These are phyloP conservation scores for Chytriomyces hyalinus DNA, from an alignment of 192 early-diverging fungal genomes.

Conservation along the genomic window DNA sequence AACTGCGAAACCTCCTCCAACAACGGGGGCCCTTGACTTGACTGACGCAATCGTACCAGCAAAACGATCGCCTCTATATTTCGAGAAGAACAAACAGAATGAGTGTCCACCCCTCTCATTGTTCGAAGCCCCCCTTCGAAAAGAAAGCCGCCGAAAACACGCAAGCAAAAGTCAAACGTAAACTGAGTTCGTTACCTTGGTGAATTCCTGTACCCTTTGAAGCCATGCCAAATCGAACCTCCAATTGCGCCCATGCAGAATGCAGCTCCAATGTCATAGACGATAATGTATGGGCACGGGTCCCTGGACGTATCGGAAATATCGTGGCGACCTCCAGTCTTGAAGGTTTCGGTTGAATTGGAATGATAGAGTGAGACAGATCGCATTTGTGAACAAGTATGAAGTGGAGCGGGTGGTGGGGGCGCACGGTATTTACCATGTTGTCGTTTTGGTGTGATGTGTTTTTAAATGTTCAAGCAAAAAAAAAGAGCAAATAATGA, in stretches of 20 bases:
- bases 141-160: too few relatives aligned
- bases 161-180: too few relatives aligned
- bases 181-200: slow-evolving; percentile 50
- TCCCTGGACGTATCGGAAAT: slow-evolving; percentile 53
- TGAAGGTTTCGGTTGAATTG: background rate
- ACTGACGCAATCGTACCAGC: slow-evolving; percentile 83
- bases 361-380: too few relatives aligned
- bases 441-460: too few relatives aligned
- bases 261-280: slow-evolving; percentile 60
- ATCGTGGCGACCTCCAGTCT: slow-evolving; percentile 30
- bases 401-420: background rate
- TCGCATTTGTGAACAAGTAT: background rate
- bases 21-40: slow-evolving; percentile 91
- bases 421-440: too few relatives aligned
- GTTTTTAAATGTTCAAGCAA: too few relatives aligned
- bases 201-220: slow-evolving; percentile 98
- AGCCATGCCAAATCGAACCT: slow-evolving; percentile 94
- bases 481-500: too few relatives aligned
- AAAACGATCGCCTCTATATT: slow-evolving; percentile 81
- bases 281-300: slow-evolving; percentile 63
- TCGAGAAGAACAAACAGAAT: too few relatives aligned
- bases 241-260: slow-evolving; percentile 98
- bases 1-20: slow-evolving; percentile 98
- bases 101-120: too few relatives aligned
- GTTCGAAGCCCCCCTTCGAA: too few relatives aligned